These are phyloP conservation scores for Alternaria gansuensis DNA, from an alignment of 2,329 filamentous ascomycete species.

Conservation along the genomic window DNA sequence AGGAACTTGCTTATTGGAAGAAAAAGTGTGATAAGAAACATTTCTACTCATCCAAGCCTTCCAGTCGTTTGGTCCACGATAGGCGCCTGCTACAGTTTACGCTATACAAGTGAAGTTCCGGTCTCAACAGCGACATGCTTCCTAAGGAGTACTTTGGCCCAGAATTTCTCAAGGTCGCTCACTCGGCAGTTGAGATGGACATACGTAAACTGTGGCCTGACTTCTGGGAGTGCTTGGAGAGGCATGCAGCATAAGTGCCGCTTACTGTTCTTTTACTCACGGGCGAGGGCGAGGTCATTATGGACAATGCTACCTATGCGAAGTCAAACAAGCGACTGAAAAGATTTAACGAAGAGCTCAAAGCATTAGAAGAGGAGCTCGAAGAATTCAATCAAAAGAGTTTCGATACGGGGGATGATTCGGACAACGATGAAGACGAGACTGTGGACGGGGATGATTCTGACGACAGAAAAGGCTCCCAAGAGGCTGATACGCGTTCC, in stretches of 20 bases:
- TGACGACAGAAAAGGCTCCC: not conserved
- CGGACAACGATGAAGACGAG: not conserved
- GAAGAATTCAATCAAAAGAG: not conserved
- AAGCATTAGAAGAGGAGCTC: not conserved
- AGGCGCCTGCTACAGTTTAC: not conserved
- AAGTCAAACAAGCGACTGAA: not conserved
- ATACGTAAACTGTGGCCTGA: constrained; percentile 7
- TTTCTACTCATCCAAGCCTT: not conserved
- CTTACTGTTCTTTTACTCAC: not conserved
- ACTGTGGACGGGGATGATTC: not conserved
- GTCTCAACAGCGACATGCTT: not conserved
- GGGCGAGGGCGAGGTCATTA: not conserved
- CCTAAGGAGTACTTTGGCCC: constrained; percentile 2
- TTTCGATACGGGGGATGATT: not conserved
- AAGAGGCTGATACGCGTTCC: not conserved
- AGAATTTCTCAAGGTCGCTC: not conserved
- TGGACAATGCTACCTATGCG: not conserved
- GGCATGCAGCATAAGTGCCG: not conserved
- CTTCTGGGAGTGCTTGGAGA: not conserved
- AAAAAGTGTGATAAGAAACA: not conserved
- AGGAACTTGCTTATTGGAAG: not conserved
- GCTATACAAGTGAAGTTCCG: not conserved
- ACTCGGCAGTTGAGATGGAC: constrained; percentile 1
- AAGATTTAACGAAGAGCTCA: not conserved
- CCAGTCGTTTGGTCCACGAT: not conserved